Percentiles rank a stretch among this genome's conserved stretches.
Conservation (phyloP, 208 protist genomes). For the Leishmania amazonensis region DNA sequence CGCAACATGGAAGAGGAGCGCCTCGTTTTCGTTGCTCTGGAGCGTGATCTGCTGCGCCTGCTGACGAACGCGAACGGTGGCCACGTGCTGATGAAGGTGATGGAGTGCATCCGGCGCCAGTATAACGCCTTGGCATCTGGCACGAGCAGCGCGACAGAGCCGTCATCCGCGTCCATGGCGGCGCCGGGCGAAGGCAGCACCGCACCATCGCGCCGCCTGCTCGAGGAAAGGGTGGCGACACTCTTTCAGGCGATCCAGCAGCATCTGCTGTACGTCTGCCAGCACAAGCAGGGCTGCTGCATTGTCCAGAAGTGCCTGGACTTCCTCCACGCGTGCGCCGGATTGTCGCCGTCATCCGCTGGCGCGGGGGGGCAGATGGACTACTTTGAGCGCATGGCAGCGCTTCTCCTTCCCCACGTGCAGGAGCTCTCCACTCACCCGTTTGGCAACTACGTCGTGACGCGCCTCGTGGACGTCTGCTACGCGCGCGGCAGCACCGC, state of each 20-base stretch:
- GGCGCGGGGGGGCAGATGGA: constrained; percentile 6
- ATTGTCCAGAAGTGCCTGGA: constrained; percentile 96
- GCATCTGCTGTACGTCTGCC: constrained; percentile 53
- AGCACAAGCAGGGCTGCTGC: constrained; percentile 88
- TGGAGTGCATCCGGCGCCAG: constrained; percentile 42
- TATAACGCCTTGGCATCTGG: constrained; percentile 18
- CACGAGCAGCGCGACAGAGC: not conserved
- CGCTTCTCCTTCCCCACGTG: constrained; percentile 62
- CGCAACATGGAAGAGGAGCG: constrained; percentile 73
- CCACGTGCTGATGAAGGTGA: constrained; percentile 94
- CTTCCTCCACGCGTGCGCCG: constrained; percentile 39
- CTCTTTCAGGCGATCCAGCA: constrained; percentile 55
- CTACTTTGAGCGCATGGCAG: constrained; percentile 44
- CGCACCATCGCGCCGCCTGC: constrained; percentile 14
- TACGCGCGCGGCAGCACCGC: constrained; percentile 45
- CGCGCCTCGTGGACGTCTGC: constrained; percentile 88
- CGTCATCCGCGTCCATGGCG: not conserved
- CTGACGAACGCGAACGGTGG: constrained; percentile 97
- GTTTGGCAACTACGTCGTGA: constrained; percentile 98
- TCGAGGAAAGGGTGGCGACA: constrained; percentile 25
- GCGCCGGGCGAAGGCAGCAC: not conserved
- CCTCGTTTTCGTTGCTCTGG: constrained; percentile 50
- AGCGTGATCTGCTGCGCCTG: constrained; percentile 58
- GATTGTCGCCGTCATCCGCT: not conserved
- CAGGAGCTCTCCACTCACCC: constrained; percentile 87